Conservation (phyloP, 148 eudicot species). For the Rhododendron ferrugineum region DNA sequence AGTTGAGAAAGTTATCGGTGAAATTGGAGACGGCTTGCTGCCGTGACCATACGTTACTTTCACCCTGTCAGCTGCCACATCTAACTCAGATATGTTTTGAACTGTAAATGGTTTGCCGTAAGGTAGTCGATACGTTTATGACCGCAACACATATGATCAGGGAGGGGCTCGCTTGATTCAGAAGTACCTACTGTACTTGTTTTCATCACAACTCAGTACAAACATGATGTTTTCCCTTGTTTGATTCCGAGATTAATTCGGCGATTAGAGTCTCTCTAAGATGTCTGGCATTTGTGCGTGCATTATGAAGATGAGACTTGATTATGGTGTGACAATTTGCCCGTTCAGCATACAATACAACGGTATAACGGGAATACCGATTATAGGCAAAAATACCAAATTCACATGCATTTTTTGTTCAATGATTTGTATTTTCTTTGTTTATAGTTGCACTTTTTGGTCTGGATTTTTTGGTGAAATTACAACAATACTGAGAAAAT, state of each 20-base stretch:
- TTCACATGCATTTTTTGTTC: no score
- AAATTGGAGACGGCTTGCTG: conserved; percentile 43
- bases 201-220: background rate
- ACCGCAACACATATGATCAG: background rate
- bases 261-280: background rate
- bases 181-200: background rate
- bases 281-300: background rate
- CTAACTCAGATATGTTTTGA: background rate
- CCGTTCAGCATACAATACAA: background rate
- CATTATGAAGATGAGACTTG: background rate
- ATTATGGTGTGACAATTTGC: background rate
- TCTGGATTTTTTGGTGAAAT: no score
- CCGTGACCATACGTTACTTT: conserved; percentile 8
- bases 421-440: no score
- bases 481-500: no score
- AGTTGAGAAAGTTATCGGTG: conserved; percentile 56
- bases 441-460: no score
- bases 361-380: no score
- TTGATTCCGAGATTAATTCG: background rate
- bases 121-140: background rate
- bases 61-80: background rate
- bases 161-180: background rate
- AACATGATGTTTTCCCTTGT: background rate
- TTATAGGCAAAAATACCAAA: no score
- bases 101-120: background rate